Base-by-base conservation (phyloP, 495 filamentous ascomycete genomes). In the Podospora appendiculata region DNA sequence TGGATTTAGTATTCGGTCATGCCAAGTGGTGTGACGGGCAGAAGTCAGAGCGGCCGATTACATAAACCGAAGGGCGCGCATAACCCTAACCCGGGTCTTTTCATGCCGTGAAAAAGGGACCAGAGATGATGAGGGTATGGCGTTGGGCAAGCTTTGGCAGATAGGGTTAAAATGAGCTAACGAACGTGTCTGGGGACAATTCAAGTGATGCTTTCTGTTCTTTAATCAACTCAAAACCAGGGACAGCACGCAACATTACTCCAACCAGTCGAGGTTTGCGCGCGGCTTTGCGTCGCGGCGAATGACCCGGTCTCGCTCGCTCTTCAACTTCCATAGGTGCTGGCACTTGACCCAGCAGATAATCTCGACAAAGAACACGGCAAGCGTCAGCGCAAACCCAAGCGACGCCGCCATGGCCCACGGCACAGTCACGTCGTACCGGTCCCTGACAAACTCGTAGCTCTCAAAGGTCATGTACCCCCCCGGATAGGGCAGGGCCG, bases 391-490 rank as follows among this genome's bases (percentile, higher is more conserved):
- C 13, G 14, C 11, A 14, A 33, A 14, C 14, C 48, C 48, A 32
- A 50, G 3, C 10, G 13, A 32, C 14, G 38, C 19, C 3, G 48
- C 48, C 16, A 32, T 32, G 1, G 39, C 39, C 48, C 48, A 50
- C 8, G 36, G 36, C 12, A 16, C 16, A n/a, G 18, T 38, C 14
- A 58, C 39, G 19, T 47, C 18, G 11, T 54, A 58, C 10, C 47
- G 17, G 2, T 49, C 18, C 6, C 46, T 12, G 34, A 57, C 51
- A 13, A 43, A 45, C 8, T 42, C 19, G 14, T 38, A 45, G 8
- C 34, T 45, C 36, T 58, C 34, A 38, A 68, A 66, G 25, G 64
- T 57, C 38, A 68, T 60, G 41, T 64, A 66, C 11, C 63, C 65
- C 9, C 59, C 56, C 7, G 36, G 32, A 14, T 8, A 10, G n/a